Conservation (phyloP, 2,329 filamentous ascomycete genomes). For the Nemania sp. region DNA sequence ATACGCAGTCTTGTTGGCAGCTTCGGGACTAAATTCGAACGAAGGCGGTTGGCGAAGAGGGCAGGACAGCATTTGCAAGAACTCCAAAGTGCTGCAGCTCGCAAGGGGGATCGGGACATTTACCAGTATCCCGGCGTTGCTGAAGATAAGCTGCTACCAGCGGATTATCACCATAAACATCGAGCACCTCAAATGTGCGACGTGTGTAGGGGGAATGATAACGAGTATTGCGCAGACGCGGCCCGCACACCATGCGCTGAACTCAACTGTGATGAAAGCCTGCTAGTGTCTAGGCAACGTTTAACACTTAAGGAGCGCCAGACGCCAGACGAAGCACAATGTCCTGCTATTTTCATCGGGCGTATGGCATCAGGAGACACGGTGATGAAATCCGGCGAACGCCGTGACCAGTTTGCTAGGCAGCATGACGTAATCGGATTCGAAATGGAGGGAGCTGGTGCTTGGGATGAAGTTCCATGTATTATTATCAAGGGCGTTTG, state of each 20-base stretch:
- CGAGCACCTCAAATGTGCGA: neutral
- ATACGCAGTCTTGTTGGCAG: conserved; percentile 36
- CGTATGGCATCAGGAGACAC: conserved; percentile 44
- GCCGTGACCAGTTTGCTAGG: conserved; percentile 42
- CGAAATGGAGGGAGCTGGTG: conserved; percentile 43
- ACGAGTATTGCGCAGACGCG: neutral
- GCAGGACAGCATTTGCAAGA: conserved; percentile 16
- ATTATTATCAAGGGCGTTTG: conserved; percentile 21
- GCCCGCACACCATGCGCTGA: conserved; percentile 4
- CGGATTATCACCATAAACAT: conserved; percentile 26
- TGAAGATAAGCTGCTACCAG: conserved; percentile 26
- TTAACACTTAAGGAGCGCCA: conserved; percentile 12
- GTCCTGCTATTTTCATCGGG: conserved; percentile 42
- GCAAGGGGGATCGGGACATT: neutral
- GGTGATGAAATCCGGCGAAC: conserved; percentile 45
- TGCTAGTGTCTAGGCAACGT: conserved; percentile 35
- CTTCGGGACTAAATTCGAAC: conserved; percentile 29
- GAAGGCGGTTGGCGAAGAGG: conserved; percentile 12
- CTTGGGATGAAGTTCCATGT: conserved; percentile 18
- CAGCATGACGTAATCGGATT: conserved; percentile 36
- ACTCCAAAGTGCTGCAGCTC: conserved; percentile 2
- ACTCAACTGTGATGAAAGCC: conserved; percentile 16
- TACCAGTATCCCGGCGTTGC: conserved; percentile 22
- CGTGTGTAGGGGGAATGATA: neutral
- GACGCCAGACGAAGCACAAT: conserved; percentile 9